Base-by-base conservation (phyloP, 116 monocot genomes). In the Thalassia testudinum region DNA sequence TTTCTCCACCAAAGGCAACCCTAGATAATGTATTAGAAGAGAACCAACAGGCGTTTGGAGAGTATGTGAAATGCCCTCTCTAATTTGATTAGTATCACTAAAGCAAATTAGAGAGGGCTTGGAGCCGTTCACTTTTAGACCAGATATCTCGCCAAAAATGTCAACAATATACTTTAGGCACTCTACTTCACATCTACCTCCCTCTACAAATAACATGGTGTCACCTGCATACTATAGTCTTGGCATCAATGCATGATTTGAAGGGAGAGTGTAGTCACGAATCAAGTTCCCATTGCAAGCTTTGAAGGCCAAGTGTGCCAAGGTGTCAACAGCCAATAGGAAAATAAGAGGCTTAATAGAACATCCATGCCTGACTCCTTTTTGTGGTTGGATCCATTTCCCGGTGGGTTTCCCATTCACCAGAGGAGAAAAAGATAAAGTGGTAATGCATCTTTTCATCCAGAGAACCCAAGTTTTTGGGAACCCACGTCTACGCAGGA, bases 361-460 rank as follows among this genome's bases (percentile, higher is more conserved):
- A 23, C 22, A 11, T 1, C 49, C 49, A 3, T 49, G 23, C 20
- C 49, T 14, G 4, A 49, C 18, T 4, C 49, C 49, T 21, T 13
- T 20, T 11, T 23, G 14, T 13, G 49, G 11, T 2, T 22, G 12
- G 21, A 49, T 21, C 1, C 5, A 23, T 4, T 3, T 4, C 49
- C 22, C 20, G n/a, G 2, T 4, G 5, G 3, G 30, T 20, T 4
- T 23, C 23, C 49, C 23, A 49, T 49, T 49, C 22, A 49, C 21
- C 18, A 49, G 49, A 8, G 12, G 20, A 1, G 11, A 8, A 23
- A 49, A 23, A 11, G 22, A 49, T 21, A 21, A 3, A 23, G 49
- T 49, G 14, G 49, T 49, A 49, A 49, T 49, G 49, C 49, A 49
- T 4, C 49, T 13, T 49, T 49, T 49, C 19, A 49, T 49, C 49